Percentiles rank a stretch among this genome's conserved stretches.
These are phyloP conservation scores for Rhizopogon rudus DNA, from an alignment of 768 basidiomycete species.

Conservation along the genomic window DNA sequence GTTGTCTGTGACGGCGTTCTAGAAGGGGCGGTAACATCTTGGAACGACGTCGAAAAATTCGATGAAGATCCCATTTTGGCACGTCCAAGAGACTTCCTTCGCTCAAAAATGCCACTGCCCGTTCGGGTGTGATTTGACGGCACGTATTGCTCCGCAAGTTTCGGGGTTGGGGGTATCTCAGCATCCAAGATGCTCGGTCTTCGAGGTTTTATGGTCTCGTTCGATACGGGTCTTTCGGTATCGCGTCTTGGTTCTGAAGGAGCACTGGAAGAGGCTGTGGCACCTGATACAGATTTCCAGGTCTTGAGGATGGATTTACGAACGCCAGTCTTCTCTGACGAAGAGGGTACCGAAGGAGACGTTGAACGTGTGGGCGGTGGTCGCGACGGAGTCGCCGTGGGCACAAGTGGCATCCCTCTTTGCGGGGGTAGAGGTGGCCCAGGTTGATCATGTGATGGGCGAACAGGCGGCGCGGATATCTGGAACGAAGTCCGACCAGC, in stretches of 20 bases:
- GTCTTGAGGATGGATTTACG: conserved; percentile 73
- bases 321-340: conserved; percentile 39
- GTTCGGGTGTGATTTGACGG: conserved; percentile 26
- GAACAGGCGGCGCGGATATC: conserved; percentile 18
- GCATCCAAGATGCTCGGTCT: conserved; percentile 45
- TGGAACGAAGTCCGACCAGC: conserved; percentile 34
- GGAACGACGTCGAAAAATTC: conserved; percentile 25
- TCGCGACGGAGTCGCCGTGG: conserved; percentile 24
- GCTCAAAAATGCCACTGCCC: conserved; percentile 27
- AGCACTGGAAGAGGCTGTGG: conserved; percentile 21
- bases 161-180: conserved; percentile 58
- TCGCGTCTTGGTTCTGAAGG: conserved; percentile 33
- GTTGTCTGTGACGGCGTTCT: conserved; percentile 4
- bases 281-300: conserved; percentile 46
- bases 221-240: conserved; percentile 32
- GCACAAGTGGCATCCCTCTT: conserved; percentile 13
- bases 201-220: conserved; percentile 32
- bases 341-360: conserved; percentile 22
- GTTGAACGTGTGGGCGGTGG: background rate
- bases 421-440: conserved; percentile 23
- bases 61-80: conserved; percentile 14
- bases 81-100: conserved; percentile 13
- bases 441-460: conserved; percentile 29
- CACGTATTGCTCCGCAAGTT: conserved; percentile 48
- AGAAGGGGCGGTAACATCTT: conserved; percentile 19